Base-by-base conservation (phyloP, 2,329 filamentous ascomycete species). In the Byssothecium circinans region DNA sequence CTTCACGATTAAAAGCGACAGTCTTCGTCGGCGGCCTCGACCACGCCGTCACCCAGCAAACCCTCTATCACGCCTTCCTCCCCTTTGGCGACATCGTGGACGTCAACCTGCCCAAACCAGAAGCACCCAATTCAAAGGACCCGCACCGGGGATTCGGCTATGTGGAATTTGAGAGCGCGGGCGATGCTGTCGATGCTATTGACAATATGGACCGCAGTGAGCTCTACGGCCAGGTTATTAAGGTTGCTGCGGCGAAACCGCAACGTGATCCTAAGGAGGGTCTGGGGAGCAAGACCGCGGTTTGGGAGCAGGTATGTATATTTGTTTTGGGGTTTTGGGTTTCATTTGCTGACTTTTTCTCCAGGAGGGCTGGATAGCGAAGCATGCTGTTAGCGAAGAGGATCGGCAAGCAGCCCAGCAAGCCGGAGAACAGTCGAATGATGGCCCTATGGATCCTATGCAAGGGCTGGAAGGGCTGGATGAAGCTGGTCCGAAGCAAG, bases 131-230 rank as follows among this genome's bases (percentile, higher is more conserved):
- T 53, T 84, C 87, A 6, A 84, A 81, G 39, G 89, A 95, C 33
- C 77, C 84, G 27, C 94, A 99, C 70, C 81, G 91, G 43, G 94
- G 95, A 1, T 99, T 97, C 71, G 94, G 91, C 49, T 97, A 99
- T 69, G 89, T 99, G 41, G 94, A 99, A 67, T 99, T 89, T 65
- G 91, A 96, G 62, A 82, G 90, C 47, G 80, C 84, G 11, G 83
- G 86, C 47, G 94, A 99, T 73, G 92, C 91, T 22, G 86, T 86
- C 64, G 92, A 97, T 73, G 94, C 94, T 41, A 96, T 99, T 70
- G 91, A 97, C 78, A 99, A 99, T 69, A 97, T 99, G 92, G 90
- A 99, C 68, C 91, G 96, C 70, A 88, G 91, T 51, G 92, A 97
- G 74, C 82, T 99, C 37, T 97, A 92, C 68, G 95, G 94, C 10